Conservation (phyloP, 441 rosid species). For the Euphorbia corollata region DNA sequence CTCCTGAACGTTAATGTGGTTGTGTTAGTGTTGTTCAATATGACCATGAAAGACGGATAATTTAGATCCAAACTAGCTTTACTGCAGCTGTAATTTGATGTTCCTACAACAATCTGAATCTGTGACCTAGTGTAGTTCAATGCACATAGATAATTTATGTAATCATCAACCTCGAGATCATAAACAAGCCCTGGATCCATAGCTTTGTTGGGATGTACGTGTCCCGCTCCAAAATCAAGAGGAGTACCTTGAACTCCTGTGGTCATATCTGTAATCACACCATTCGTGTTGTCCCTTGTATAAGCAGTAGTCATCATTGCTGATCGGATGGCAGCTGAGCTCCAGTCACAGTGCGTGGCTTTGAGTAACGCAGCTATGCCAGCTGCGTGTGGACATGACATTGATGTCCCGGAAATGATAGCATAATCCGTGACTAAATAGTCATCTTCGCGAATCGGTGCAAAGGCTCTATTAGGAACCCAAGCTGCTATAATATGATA, state of each 20-base stretch:
- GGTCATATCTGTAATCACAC: slow-evolving; percentile 28
- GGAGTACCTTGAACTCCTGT: slow-evolving; percentile 32
- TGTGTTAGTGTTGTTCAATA: slow-evolving; percentile 39
- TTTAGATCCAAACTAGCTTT: slow-evolving; percentile 37
- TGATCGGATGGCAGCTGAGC: slow-evolving; percentile 37
- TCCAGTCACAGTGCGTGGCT: slow-evolving; percentile 34
- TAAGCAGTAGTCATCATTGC: slow-evolving; percentile 43
- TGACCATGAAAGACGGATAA: slow-evolving; percentile 45
- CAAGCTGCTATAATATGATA: slow-evolving; percentile 35
- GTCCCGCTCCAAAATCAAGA: slow-evolving; percentile 45
- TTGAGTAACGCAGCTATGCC: slow-evolving; percentile 34
- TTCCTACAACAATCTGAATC: slow-evolving; percentile 26
- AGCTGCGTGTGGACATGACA: slow-evolving; percentile 40
- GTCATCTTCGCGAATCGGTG: slow-evolving; percentile 21
- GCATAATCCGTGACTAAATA: slow-evolving; percentile 32
- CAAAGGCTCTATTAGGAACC: slow-evolving; percentile 32
- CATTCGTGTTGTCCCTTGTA: slow-evolving; percentile 21
- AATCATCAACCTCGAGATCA: slow-evolving; percentile 34
- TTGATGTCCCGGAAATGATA: slow-evolving; percentile 37
- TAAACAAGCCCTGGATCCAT: slow-evolving; percentile 41
- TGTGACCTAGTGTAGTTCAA: slow-evolving; percentile 36
- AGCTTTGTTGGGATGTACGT: slow-evolving; percentile 36
- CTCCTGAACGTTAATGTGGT: slow-evolving; percentile 36
- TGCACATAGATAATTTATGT: slow-evolving; percentile 35
- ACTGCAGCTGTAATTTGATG: slow-evolving; percentile 27